phyloP scores from a whole-genome alignment of 2,329 filamentous ascomycete genomes.

The Claviceps fusiformis region DNA sequence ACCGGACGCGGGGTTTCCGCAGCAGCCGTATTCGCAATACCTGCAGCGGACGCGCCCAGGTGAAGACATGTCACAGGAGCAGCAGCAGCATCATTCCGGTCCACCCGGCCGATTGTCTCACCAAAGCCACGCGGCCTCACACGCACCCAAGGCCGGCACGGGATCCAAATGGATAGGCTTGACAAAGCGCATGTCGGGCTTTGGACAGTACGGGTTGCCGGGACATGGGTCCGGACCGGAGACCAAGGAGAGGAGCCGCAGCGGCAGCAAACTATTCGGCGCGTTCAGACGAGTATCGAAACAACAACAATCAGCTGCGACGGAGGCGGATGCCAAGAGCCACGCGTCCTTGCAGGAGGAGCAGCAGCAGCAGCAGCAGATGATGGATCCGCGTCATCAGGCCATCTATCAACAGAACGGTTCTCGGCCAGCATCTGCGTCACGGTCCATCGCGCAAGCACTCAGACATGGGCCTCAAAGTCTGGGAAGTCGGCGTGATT shows the following conservation, averaged over 20 bases:
- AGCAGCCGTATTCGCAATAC: conserved; percentile 2
- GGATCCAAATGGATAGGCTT: conserved; percentile 21
- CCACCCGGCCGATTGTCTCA: background rate
- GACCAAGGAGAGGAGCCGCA: conserved; percentile 10
- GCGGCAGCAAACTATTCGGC: conserved; percentile 16
- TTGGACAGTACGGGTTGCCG: conserved; percentile 1
- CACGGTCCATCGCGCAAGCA: background rate
- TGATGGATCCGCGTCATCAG: background rate
- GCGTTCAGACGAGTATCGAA: conserved; percentile 21
- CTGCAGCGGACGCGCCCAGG: conserved; percentile 9
- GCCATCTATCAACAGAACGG: background rate
- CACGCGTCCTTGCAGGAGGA: background rate
- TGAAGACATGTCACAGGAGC: background rate
- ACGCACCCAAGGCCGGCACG: conserved; percentile 5
- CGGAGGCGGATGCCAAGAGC: background rate
- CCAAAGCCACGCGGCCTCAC: background rate
- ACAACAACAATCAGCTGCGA: conserved; percentile 7
- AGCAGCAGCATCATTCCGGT: background rate
- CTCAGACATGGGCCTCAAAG: background rate
- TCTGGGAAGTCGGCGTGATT: background rate
- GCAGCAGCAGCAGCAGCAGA: background rate
- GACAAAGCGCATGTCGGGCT: conserved; percentile 17
- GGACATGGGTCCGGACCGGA: conserved; percentile 9
- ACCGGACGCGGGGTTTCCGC: background rate
- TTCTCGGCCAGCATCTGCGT: background rate